These are phyloP conservation scores for Elsinoe perseae DNA, from an alignment of 2,329 filamentous ascomycete species.

Conservation along the genomic window DNA sequence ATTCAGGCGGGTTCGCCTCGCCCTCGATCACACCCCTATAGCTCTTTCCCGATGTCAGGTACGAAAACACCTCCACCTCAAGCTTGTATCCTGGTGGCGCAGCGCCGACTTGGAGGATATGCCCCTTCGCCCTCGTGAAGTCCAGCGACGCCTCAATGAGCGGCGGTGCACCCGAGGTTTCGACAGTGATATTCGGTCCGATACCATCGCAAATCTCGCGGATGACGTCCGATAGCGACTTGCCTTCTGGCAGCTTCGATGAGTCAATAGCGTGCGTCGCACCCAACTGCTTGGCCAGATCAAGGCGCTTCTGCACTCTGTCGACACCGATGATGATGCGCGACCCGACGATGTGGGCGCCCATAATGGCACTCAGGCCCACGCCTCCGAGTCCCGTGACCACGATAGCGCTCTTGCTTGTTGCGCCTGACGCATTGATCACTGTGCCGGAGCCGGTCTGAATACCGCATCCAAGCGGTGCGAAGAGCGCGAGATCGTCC, in stretches of 20 bases:
- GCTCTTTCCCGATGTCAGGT: conserved; percentile 43
- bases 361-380: conserved; percentile 42
- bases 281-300: conserved; percentile 35
- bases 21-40: conserved; percentile 45
- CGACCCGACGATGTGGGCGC: conserved; percentile 38
- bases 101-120: conserved; percentile 45
- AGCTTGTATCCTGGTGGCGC: conserved; percentile 39
- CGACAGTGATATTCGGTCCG: conserved; percentile 40
- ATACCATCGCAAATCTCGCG: conserved; percentile 30
- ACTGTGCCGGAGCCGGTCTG: conserved; percentile 40
- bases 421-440: conserved; percentile 34
- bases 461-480: conserved; percentile 41
- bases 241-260: conserved; percentile 27
- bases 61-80: conserved; percentile 36
- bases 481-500: conserved; percentile 37
- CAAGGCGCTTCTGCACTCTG: conserved; percentile 30
- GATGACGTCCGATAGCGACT: conserved; percentile 31
- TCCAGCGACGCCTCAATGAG: conserved; percentile 39
- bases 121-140: conserved; percentile 39
- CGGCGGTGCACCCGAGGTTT: conserved; percentile 42
- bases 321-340: conserved; percentile 38
- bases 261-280: conserved; percentile 35
- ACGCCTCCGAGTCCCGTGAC: conserved; percentile 43
- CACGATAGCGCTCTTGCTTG: conserved; percentile 32
- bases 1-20: conserved; percentile 36